These are phyloP conservation scores for Trichoderma polysporum DNA, from an alignment of 2,329 filamentous ascomycete species.

Conservation along the genomic window DNA sequence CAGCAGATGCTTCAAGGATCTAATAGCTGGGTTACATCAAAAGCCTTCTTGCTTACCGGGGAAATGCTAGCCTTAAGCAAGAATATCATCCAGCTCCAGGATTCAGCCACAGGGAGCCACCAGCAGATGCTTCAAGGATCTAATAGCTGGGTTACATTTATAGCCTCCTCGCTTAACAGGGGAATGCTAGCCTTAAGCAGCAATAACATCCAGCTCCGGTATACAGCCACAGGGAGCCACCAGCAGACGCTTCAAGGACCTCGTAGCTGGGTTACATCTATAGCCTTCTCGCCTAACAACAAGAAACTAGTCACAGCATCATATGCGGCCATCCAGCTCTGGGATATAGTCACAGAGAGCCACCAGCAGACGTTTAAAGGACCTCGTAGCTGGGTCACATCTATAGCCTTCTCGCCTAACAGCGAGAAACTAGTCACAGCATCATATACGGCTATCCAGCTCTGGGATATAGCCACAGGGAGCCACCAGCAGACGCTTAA, in stretches of 20 bases:
- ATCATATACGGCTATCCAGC: background rate
- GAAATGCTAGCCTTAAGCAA: constrained; percentile 6
- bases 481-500: background rate
- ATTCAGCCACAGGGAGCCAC: constrained; percentile 13
- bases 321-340: background rate
- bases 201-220: constrained; percentile 24
- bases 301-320: background rate
- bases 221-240: constrained; percentile 1
- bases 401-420: background rate
- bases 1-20: background rate
- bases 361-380: background rate
- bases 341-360: background rate
- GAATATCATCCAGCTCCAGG: constrained; percentile 24
- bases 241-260: background rate
- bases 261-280: background rate
- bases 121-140: constrained; percentile 25
- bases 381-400: background rate
- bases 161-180: constrained; percentile 26
- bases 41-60: background rate
- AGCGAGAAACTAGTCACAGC: background rate
- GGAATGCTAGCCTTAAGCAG: constrained; percentile 24
- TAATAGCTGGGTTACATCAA: background rate
- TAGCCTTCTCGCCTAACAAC: constrained; percentile 3
- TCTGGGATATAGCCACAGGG: background rate
- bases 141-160: constrained; percentile 14